phyloP scores from a whole-genome alignment of 2,329 filamentous ascomycete species.

The Furcasterigmium furcatum region DNA sequence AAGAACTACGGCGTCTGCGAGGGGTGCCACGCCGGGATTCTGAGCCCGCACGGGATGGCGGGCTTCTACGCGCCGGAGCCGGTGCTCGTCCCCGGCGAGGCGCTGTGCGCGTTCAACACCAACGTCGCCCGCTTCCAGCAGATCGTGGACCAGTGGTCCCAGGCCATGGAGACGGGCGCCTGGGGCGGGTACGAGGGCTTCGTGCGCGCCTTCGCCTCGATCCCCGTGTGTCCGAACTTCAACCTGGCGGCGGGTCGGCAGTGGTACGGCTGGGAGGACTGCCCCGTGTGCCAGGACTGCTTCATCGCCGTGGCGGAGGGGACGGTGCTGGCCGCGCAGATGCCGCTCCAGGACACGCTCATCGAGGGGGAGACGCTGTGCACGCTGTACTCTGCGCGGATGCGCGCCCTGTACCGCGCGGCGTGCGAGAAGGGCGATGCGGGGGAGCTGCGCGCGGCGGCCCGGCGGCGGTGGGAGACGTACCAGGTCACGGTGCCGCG shows the following conservation, averaged over 20 bases:
- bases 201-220: constrained; percentile 17
- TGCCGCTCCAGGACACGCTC: constrained; percentile 4
- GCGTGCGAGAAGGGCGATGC: constrained; percentile 6
- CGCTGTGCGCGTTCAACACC: constrained; percentile 25
- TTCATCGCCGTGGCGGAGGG: constrained; percentile 7
- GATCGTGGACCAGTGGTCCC: constrained; percentile 19
- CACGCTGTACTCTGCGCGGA: constrained; percentile 11
- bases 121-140: constrained; percentile 17
- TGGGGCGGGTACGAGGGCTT: constrained; percentile 22
- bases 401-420: constrained; percentile 9
- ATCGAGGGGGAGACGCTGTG: constrained; percentile 7
- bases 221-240: constrained; percentile 7
- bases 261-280: constrained; percentile 14
- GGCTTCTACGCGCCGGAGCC: constrained; percentile 21
- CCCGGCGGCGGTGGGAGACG: constrained; percentile 2
- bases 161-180: constrained; percentile 26
- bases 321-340: neutral
- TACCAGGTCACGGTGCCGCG: constrained; percentile 10
- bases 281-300: constrained; percentile 12
- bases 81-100: constrained; percentile 9
- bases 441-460: constrained; percentile 1
- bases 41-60: constrained; percentile 19
- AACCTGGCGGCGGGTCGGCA: neutral
- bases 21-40: constrained; percentile 25
- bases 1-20: constrained; percentile 24